phyloP scores from a whole-genome alignment of 2,329 filamentous ascomycete species.

The Pleomassaria siparia region DNA sequence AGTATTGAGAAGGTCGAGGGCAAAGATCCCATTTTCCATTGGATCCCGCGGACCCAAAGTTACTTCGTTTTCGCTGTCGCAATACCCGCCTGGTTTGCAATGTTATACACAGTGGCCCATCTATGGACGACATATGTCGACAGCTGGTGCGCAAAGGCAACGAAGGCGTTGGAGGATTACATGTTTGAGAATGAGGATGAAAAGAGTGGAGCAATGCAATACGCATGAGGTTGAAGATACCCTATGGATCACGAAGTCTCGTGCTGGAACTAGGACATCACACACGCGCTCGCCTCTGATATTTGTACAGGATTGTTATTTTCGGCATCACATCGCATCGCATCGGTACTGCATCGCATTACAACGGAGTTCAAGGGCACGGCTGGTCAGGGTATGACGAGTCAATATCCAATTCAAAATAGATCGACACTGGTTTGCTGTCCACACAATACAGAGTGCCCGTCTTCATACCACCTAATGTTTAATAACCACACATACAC shows the following conservation, averaged over 20 bases:
- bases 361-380: not conserved
- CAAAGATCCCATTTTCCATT: slow-evolving; percentile 45
- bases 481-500: not conserved
- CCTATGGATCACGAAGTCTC: not conserved
- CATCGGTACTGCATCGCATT: not conserved
- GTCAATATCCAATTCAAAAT: not conserved
- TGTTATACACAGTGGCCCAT: slow-evolving; percentile 52
- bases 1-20: slow-evolving; percentile 43
- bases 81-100: slow-evolving; percentile 50
- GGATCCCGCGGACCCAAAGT: slow-evolving; percentile 44
- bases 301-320: not conserved
- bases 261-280: slow-evolving; percentile 1
- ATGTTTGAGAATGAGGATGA: slow-evolving; percentile 50
- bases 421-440: not conserved
- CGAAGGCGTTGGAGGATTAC: slow-evolving; percentile 50
- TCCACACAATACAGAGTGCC: too few relatives aligned
- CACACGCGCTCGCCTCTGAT: not conserved
- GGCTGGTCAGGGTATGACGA: not conserved
- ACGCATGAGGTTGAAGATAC: slow-evolving; percentile 17
- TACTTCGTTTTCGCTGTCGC: slow-evolving; percentile 44
- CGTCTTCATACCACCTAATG: not conserved
- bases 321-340: not conserved
- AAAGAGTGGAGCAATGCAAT: slow-evolving; percentile 29
- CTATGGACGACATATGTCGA: slow-evolving; percentile 58
- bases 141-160: slow-evolving; percentile 51